Conservation (phyloP, 352 stramenopile species). For the Pythium brachiatum region DNA sequence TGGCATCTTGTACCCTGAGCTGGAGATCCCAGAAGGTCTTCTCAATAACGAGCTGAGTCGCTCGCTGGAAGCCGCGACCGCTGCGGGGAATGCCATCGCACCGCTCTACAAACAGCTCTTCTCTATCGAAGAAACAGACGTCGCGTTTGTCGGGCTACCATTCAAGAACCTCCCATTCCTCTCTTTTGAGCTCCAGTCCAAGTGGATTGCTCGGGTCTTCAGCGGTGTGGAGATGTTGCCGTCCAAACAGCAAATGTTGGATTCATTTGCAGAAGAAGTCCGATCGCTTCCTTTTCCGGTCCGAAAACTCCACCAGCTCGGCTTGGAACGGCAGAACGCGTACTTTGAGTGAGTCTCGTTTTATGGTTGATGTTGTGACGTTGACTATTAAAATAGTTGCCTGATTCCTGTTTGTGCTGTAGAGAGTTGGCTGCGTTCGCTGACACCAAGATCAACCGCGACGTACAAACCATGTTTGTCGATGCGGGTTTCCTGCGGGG, state of each 20-base stretch:
- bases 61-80: slow-evolving; percentile 36
- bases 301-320: slow-evolving; percentile 72
- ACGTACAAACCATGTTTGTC: slow-evolving; percentile 66
- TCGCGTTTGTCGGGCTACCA: slow-evolving; percentile 67
- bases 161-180: slow-evolving; percentile 81
- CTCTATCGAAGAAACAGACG: slow-evolving; percentile 68
- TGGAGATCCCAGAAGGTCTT: slow-evolving; percentile 9
- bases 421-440: slow-evolving; percentile 24
- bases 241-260: slow-evolving; percentile 69
- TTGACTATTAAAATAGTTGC: not conserved
- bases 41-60: slow-evolving; percentile 25
- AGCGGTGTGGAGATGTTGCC: slow-evolving; percentile 34
- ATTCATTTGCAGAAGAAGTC: slow-evolving; percentile 49
- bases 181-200: slow-evolving; percentile 76
- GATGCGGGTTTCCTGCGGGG: slow-evolving; percentile 53
- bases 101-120: slow-evolving; percentile 80
- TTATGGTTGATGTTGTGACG: not conserved
- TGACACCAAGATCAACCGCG: slow-evolving; percentile 34
- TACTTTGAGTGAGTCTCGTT: slow-evolving; percentile 20
- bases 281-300: slow-evolving; percentile 37
- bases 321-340: slow-evolving; percentile 26
- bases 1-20: slow-evolving; percentile 41
- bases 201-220: slow-evolving; percentile 69
- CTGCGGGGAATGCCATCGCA: slow-evolving; percentile 39
- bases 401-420: not conserved